Conservation (phyloP, 2,329 filamentous ascomycete species). For the Coniochaeta ligniaria region DNA sequence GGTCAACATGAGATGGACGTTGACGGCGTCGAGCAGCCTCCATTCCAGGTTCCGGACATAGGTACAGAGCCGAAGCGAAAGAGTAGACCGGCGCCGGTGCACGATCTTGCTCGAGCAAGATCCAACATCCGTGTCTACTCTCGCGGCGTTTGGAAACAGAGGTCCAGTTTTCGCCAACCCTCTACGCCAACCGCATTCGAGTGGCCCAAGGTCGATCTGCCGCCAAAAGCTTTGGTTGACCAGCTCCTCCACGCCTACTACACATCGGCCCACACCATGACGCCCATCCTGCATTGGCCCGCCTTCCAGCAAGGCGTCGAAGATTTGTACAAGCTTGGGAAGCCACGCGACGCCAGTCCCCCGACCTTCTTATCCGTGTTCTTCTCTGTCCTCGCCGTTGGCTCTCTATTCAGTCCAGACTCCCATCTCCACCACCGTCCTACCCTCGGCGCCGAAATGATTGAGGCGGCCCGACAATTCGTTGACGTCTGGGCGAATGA, state of each 20-base stretch:
- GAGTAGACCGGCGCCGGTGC: slow-evolving; percentile 51
- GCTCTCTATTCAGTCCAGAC: slow-evolving; percentile 63
- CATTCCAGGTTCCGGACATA: slow-evolving; percentile 55
- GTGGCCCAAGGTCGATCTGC: slow-evolving; percentile 56
- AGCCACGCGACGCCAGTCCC: slow-evolving; percentile 47
- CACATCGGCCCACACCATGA: slow-evolving; percentile 67
- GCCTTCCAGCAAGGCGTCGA: slow-evolving; percentile 73
- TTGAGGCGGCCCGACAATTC: slow-evolving; percentile 62
- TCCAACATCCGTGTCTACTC: slow-evolving; percentile 66
- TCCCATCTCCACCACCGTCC: slow-evolving; percentile 47
- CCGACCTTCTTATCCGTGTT: slow-evolving; percentile 73
- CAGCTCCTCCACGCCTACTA: slow-evolving; percentile 71
- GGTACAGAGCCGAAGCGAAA: slow-evolving; percentile 59
- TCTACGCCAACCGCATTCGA: slow-evolving; percentile 38
- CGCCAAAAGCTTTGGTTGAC: slow-evolving; percentile 62
- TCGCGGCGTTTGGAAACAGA: slow-evolving; percentile 73
- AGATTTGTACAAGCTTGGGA: slow-evolving; percentile 61
- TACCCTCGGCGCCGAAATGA: slow-evolving; percentile 51
- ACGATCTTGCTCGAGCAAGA: slow-evolving; percentile 68
- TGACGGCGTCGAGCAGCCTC: slow-evolving; percentile 39
- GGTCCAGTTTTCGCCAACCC: slow-evolving; percentile 57
- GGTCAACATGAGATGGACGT: slow-evolving; percentile 39
- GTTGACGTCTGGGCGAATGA: slow-evolving; percentile 80
- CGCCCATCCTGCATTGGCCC: slow-evolving; percentile 85
- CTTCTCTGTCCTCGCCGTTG: slow-evolving; percentile 77